These are phyloP conservation scores for Chlorella sorokiniana DNA, from an alignment of 139 green algal species.

Conservation along the genomic window DNA sequence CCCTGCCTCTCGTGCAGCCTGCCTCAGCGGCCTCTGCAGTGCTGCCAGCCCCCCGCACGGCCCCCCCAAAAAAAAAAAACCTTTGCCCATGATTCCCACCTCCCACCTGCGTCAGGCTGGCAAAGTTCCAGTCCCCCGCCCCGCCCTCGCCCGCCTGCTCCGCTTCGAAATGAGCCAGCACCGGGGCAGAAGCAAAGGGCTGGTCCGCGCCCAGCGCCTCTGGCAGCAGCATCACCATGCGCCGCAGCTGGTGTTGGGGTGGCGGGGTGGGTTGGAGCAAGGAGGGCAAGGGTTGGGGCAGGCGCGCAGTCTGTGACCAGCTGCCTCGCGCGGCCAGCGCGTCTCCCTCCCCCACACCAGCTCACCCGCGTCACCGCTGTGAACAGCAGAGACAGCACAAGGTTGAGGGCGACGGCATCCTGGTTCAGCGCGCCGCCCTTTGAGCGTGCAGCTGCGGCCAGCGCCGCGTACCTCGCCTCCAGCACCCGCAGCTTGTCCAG, in stretches of 20 bases:
- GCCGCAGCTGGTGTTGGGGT: slow-evolving; percentile 15
- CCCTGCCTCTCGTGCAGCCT: background rate
- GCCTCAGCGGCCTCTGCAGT: too few species aligned
- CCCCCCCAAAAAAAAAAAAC: background rate
- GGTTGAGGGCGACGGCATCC: slow-evolving; percentile 16
- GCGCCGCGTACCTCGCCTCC: slow-evolving; percentile 2
- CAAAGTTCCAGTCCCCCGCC: slow-evolving; percentile 4
- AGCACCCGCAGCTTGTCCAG: slow-evolving; percentile 7
- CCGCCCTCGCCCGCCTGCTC: background rate
- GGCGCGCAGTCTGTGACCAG: background rate
- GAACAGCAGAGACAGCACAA: slow-evolving; percentile 27
- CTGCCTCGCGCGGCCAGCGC: background rate
- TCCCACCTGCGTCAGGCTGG: slow-evolving; percentile 2
- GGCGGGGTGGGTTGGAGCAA: background rate
- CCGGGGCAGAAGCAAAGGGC: background rate
- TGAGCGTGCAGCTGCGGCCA: background rate
- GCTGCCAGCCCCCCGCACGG: background rate
- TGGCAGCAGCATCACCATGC: slow-evolving; percentile 27
- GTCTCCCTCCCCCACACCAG: background rate
- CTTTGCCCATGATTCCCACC: background rate
- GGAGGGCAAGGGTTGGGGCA: too few species aligned
- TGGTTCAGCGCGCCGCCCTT: slow-evolving; percentile 21
- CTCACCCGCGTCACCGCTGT: slow-evolving; percentile 26
- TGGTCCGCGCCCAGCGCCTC: slow-evolving; percentile 23
- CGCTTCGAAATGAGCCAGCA: slow-evolving; percentile 12